These are phyloP conservation scores for Cyberlindnera amylophila DNA, from an alignment of 805 yeast species.

Conservation along the genomic window DNA sequence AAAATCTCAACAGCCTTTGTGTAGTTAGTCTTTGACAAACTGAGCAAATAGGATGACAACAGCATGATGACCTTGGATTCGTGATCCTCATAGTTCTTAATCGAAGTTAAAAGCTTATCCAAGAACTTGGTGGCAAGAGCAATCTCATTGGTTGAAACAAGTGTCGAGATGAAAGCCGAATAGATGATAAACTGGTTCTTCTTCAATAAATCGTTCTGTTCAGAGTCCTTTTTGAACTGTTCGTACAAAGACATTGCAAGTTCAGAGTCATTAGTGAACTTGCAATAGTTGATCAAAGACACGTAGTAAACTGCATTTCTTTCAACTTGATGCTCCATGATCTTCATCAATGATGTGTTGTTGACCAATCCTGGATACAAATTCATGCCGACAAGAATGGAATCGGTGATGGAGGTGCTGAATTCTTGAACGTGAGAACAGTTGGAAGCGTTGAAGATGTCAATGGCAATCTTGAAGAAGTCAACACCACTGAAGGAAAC, in stretches of 20 bases:
- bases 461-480: slow-evolving; percentile 48
- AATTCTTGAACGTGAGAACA: slow-evolving; percentile 41
- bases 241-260: slow-evolving; percentile 39
- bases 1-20: slow-evolving; percentile 34
- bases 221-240: slow-evolving; percentile 29
- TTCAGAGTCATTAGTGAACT: slow-evolving; percentile 33
- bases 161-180: slow-evolving; percentile 46
- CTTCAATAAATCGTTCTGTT: slow-evolving; percentile 19
- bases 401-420: slow-evolving; percentile 40
- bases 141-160: slow-evolving; percentile 47
- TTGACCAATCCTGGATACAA: slow-evolving; percentile 36
- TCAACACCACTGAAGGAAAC: slow-evolving; percentile 38
- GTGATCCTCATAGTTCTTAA: slow-evolving; percentile 33
- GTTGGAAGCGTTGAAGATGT: slow-evolving; percentile 39
- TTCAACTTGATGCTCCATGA: slow-evolving; percentile 27
- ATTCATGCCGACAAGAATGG: slow-evolving; percentile 43
- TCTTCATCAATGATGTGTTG: slow-evolving; percentile 29
- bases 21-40: slow-evolving; percentile 34
- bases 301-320: slow-evolving; percentile 36
- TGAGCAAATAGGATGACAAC: slow-evolving; percentile 41
- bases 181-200: slow-evolving; percentile 46
- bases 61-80: slow-evolving; percentile 36
- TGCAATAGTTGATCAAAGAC: slow-evolving; percentile 38
- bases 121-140: slow-evolving; percentile 52
- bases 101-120: slow-evolving; percentile 48